Evolutionary conservation across 768 basidiomycete species (phyloP).

Genomic region (Collybia nuda): DNA sequence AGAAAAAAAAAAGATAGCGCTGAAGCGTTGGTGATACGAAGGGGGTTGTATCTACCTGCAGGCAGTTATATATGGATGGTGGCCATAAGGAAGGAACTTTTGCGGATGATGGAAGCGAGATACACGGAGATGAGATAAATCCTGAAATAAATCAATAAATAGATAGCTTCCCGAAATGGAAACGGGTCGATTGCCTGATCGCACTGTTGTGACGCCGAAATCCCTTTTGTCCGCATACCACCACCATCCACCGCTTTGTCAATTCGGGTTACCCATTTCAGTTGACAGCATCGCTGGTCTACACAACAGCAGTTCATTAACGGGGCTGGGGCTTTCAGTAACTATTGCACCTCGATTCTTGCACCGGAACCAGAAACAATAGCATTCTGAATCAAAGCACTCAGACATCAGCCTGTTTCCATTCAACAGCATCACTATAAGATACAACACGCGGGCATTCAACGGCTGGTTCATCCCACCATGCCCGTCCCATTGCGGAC

Average conservation of each 20-base stretch:
- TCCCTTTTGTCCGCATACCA: constrained; percentile 16
- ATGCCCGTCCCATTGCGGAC: constrained; percentile 55
- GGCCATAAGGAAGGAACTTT: no score
- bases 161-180: constrained; percentile 17
- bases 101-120: constrained; percentile 17
- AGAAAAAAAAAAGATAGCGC: no score
- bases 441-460: constrained; percentile 9
- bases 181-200: constrained; percentile 13
- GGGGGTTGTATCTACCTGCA: no score
- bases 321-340: background rate
- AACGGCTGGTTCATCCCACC: constrained; percentile 20
- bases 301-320: background rate
- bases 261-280: background rate
- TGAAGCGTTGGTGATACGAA: no score
- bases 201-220: constrained; percentile 17
- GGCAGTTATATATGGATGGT: no score
- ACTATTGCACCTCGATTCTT: background rate
- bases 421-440: constrained; percentile 15
- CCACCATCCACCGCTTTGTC: constrained; percentile 13
- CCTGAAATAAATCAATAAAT: constrained; percentile 11
- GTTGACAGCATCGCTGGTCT: background rate
- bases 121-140: constrained; percentile 35
- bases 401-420: constrained; percentile 19
- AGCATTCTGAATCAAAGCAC: constrained; percentile 17
- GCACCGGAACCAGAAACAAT: constrained; percentile 10